phyloP scores from a whole-genome alignment of 2,329 filamentous ascomycete genomes.

The Phialocephala subalpina region DNA sequence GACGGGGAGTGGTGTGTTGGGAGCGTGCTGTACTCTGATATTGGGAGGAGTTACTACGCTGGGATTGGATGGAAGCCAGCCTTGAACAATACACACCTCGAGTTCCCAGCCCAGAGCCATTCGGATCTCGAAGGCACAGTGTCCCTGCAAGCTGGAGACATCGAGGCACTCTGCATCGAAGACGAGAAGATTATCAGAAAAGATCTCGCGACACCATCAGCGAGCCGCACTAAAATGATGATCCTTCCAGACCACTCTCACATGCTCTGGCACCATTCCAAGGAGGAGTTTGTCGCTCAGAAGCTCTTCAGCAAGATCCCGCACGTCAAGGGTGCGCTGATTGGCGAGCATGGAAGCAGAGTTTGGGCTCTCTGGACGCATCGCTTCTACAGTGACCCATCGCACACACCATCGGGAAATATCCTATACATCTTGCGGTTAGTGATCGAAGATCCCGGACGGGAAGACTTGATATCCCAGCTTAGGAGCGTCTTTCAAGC shows the following conservation, averaged over 20 bases:
- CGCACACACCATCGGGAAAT: conserved; percentile 59
- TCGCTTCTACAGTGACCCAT: conserved; percentile 64
- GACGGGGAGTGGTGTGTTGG: conserved; percentile 47
- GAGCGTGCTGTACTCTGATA: conserved; percentile 85
- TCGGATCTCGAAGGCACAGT: conserved; percentile 9
- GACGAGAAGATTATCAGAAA: conserved; percentile 65
- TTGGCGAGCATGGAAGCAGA: conserved; percentile 59
- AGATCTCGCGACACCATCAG: conserved; percentile 47
- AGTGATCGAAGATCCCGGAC: conserved; percentile 58
- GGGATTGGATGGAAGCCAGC: conserved; percentile 78
- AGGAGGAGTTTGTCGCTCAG: conserved; percentile 78
- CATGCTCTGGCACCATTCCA: conserved; percentile 78
- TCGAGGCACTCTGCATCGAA: conserved; percentile 65
- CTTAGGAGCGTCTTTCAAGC: conserved; percentile 69
- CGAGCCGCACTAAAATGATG: conserved; percentile 59
- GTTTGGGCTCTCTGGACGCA: conserved; percentile 78
- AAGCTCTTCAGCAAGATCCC: conserved; percentile 65
- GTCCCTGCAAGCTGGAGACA: conserved; percentile 63
- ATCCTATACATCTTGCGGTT: conserved; percentile 73
- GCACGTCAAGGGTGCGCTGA: conserved; percentile 72
- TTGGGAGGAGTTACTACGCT: conserved; percentile 83
- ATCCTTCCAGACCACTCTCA: conserved; percentile 72
- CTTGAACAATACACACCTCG: conserved; percentile 71
- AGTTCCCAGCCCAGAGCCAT: conserved; percentile 55
- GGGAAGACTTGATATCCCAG: conserved; percentile 39